These are phyloP conservation scores for Monosporascus cannonballus DNA, from an alignment of 2,329 filamentous ascomycete species.

Conservation along the genomic window DNA sequence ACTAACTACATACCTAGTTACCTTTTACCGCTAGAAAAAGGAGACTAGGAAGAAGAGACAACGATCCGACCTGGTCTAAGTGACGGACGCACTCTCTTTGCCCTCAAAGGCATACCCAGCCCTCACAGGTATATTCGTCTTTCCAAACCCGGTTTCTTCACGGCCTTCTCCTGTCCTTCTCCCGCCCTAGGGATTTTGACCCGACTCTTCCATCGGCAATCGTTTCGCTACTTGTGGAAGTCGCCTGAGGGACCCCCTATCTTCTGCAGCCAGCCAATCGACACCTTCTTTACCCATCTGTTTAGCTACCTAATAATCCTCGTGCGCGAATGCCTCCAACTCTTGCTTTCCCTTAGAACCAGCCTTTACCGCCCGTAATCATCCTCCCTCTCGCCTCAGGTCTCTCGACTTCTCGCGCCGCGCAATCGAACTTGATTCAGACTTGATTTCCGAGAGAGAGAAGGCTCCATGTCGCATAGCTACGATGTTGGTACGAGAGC, in stretches of 20 bases:
- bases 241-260: slow-evolving; percentile 1
- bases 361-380: slow-evolving; percentile 6
- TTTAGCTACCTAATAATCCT: slow-evolving; percentile 10
- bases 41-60: background rate
- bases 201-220: background rate
- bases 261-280: slow-evolving; percentile 15
- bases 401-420: slow-evolving; percentile 5
- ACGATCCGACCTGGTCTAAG: background rate
- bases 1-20: background rate
- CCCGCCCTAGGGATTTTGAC: background rate
- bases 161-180: background rate
- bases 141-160: too few relatives aligned
- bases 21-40: background rate
- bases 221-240: background rate
- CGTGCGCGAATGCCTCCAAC: slow-evolving; percentile 23
- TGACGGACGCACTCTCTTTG: background rate
- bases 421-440: background rate
- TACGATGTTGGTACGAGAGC: slow-evolving; percentile 96
- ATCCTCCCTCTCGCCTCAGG: slow-evolving; percentile 5
- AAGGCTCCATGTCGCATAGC: slow-evolving; percentile 71
- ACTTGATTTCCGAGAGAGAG: background rate
- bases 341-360: slow-evolving; percentile 17
- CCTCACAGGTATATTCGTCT: background rate
- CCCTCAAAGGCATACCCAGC: background rate
- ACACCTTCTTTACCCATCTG: slow-evolving; percentile 11